These are phyloP conservation scores for Chrysanthemum lavandulifolium DNA, from an alignment of 129 eudicot genomes.

Conservation along the genomic window DNA sequence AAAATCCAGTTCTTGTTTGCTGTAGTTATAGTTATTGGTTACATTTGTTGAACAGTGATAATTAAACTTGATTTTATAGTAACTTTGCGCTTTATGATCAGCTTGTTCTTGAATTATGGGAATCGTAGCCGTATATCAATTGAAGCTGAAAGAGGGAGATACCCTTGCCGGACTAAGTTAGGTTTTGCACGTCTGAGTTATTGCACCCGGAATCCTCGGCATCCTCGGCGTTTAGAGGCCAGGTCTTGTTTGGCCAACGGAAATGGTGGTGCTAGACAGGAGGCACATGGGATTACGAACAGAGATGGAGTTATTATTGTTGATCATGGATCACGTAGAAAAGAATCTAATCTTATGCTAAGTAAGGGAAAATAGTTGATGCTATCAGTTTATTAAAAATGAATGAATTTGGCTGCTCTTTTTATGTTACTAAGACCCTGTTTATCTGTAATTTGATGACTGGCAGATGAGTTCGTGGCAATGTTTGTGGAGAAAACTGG, in stretches of 20 bases:
- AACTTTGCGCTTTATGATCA: constrained; percentile 8
- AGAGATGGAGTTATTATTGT: constrained; percentile 82
- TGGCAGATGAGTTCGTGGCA: constrained; percentile 85
- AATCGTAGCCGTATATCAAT: constrained; percentile 27
- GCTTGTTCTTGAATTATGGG: constrained; percentile 28
- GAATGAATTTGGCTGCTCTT: neutral
- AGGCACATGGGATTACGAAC: constrained; percentile 40
- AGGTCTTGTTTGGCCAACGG: constrained; percentile 48
- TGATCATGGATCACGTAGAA: constrained; percentile 92
- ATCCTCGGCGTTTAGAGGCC: constrained; percentile 30
- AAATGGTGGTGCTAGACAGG: constrained; percentile 47
- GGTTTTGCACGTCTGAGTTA: constrained; percentile 31
- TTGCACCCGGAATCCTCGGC: constrained; percentile 4
- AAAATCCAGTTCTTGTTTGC: neutral
- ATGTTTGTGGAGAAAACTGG: constrained; percentile 83
- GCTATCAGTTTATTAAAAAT: neutral
- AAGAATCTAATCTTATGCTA: constrained; percentile 86
- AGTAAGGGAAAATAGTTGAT: constrained; percentile 38
- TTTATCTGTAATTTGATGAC: constrained; percentile 14
- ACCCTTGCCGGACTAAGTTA: constrained; percentile 24
- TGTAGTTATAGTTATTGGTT: neutral
- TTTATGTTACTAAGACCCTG: neutral
- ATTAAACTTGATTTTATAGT: neutral
- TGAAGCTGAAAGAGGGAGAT: constrained; percentile 42
- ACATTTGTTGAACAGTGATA: neutral